A percentile compares a stretch with the other conserved stretches of the same genome.
phyloP scores from a whole-genome alignment of 257 asterid species.

The Osmanthus fragrans region DNA sequence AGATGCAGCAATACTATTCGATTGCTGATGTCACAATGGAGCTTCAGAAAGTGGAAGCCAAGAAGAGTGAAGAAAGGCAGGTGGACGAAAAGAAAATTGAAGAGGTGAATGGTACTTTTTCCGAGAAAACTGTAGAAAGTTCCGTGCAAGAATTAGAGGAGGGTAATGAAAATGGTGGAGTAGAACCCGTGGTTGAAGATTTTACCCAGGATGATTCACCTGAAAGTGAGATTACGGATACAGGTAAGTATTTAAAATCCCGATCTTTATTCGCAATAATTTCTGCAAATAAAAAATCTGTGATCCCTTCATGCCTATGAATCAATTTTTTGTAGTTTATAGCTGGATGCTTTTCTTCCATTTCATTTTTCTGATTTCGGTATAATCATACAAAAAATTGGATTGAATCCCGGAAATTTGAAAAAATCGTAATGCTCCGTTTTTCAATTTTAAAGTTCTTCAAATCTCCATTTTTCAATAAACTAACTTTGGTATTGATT shows the following conservation, averaged over 20 bases:
- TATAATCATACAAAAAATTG: background rate
- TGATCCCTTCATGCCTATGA: background rate
- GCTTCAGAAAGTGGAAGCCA: slow-evolving; percentile 62
- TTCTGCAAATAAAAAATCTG: background rate
- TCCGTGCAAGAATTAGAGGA: slow-evolving; percentile 29
- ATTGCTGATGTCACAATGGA: slow-evolving; percentile 76
- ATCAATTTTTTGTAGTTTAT: background rate
- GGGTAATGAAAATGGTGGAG: slow-evolving; percentile 44
- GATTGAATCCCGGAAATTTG: background rate
- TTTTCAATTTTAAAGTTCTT: too few relatives aligned
- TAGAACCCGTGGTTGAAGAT: slow-evolving; percentile 60
- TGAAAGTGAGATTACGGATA: slow-evolving; percentile 73
- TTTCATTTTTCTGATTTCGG: background rate
- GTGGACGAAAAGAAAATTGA: slow-evolving; percentile 22
- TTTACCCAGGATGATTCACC: slow-evolving; percentile 43
- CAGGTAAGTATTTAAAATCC: slow-evolving; percentile 45
- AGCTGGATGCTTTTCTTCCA: background rate
- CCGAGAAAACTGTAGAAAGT: slow-evolving; percentile 32
- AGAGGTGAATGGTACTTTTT: slow-evolving; percentile 26
- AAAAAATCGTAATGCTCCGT: background rate
- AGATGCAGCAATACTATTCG: slow-evolving; percentile 87
- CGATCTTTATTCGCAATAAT: slow-evolving; percentile 8
- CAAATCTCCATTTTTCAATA: too few relatives aligned
- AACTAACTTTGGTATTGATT: too few relatives aligned
- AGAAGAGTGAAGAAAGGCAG: slow-evolving; percentile 42